Base-by-base conservation (phyloP, 2,329 filamentous ascomycete species). In the Blastomyces emzantsi region DNA sequence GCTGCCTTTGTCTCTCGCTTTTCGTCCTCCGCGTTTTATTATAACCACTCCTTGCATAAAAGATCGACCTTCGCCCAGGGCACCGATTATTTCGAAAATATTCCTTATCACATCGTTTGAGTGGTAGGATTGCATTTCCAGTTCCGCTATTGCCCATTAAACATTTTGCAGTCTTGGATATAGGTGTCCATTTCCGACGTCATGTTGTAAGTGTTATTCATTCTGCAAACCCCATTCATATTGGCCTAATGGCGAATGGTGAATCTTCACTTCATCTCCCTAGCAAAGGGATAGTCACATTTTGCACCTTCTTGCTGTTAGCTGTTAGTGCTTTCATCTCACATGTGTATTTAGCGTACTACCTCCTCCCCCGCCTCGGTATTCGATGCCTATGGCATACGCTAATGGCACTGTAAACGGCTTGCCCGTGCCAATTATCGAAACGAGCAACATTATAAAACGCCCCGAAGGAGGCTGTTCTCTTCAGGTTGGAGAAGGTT, bases 401-500 rank as follows among this genome's bases (percentile, higher is more conserved):
- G 89, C 90, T 79, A 87, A 88, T 69, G 85, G 85, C 67, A 83
- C 87, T 62, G 85, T 85, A 68, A 84, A 87, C 71, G 87, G 87
- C 66, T 83, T 87, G 74, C 82, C 86, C 61, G 81, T 85, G 47
- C 88, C 89, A 47, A 85, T 96, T 75, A 88, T 96, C 72, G 94
- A 99, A 82, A 97, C 93, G 62, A 96, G 94, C 77, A 99, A 97
- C 74, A 88, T 87, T 49, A 80, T 99, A 66, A 86, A 85, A 64
- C 89, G 90, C 70, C 93, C 90, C 30, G 86, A 86, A 45, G 90
- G 90, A 5, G 92, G 96, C 70, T 90, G 91, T 76, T 90, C 95
- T 74, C 87, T 99, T 69, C 86, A 96, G 54, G 92, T 93, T 58
- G 94, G 93, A 75, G 94, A 99, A 86, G 94, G 92, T 90, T 78